Evolutionary conservation across 192 early-diverging fungal species (phyloP).

Genomic region (Obelidium mucronatum): DNA sequence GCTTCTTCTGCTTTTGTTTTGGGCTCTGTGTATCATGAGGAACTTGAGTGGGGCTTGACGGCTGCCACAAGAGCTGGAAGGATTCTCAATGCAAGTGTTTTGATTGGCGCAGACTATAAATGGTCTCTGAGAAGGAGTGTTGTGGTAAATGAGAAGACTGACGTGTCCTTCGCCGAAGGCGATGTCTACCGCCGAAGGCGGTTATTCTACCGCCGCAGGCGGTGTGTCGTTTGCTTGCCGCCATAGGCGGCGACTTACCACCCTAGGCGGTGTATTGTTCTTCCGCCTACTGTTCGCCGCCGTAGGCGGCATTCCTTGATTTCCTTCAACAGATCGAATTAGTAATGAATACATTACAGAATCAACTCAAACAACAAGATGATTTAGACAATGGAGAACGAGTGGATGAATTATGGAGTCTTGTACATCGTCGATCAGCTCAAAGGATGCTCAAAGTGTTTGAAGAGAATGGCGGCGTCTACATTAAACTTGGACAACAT

Average conservation of each 20-base stretch:
- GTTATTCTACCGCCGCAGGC: too few relatives aligned
- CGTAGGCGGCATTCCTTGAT: too few relatives aligned
- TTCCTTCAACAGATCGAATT: slow-evolving; percentile 44
- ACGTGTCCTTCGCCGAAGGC: too few relatives aligned
- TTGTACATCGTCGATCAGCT: slow-evolving; percentile 69
- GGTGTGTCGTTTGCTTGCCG: too few relatives aligned
- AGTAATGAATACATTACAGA: slow-evolving; percentile 41
- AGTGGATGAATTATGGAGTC: slow-evolving; percentile 1
- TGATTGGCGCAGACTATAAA: slow-evolving; percentile 67
- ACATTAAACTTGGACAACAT: slow-evolving; percentile 90
- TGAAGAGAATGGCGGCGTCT: slow-evolving; percentile 78
- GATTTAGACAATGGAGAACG: neutral
- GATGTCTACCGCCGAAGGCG: too few relatives aligned
- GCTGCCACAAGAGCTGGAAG: slow-evolving; percentile 26
- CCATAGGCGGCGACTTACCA: too few relatives aligned
- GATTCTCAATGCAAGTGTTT: slow-evolving; percentile 46
- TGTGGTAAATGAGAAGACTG: slow-evolving; percentile 12
- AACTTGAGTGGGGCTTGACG: slow-evolving; percentile 5
- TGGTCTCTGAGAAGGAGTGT: slow-evolving; percentile 46
- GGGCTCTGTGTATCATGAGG: neutral
- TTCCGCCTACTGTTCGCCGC: too few relatives aligned
- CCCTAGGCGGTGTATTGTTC: too few relatives aligned
- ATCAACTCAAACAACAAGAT: neutral
- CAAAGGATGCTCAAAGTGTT: slow-evolving; percentile 67
- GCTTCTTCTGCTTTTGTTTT: neutral